Conservation (phyloP, 352 stramenopile species). For the Thraustochytrium sp. region DNA sequence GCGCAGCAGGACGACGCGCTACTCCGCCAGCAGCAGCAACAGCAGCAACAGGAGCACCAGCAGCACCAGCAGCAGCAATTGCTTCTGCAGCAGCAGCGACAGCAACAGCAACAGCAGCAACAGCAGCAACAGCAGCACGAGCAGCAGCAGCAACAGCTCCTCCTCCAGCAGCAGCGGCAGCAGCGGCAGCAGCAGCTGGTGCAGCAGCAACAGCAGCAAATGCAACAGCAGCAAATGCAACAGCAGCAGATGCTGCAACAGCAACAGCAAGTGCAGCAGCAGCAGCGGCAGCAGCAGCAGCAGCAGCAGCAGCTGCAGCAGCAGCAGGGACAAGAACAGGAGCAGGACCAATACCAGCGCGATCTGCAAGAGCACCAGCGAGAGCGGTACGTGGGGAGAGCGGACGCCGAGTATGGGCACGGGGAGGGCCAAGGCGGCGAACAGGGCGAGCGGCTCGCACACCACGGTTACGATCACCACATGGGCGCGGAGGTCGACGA, state of each 20-base stretch:
- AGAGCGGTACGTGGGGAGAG: not conserved
- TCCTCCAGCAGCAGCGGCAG: not conserved
- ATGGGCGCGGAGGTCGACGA: no score
- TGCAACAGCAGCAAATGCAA: not conserved
- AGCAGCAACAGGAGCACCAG: not conserved
- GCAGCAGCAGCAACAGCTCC: not conserved
- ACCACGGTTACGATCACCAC: no score
- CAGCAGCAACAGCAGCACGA: not conserved
- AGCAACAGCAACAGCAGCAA: constrained; percentile 4
- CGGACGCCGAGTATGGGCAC: not conserved
- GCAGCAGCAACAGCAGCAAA: constrained; percentile 5
- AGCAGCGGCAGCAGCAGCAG: constrained; percentile 3
- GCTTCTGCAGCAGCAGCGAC: not conserved
- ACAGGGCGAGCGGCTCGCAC: not conserved
- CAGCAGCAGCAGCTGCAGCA: not conserved
- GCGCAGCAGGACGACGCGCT: not conserved
- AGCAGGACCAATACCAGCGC: not conserved
- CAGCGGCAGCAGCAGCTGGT: not conserved
- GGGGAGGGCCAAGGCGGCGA: not conserved
- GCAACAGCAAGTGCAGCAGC: not conserved
- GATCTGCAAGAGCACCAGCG: not conserved
- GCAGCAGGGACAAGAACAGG: not conserved
- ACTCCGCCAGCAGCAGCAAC: not conserved
- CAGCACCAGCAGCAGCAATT: not conserved
- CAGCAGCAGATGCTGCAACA: not conserved